phyloP scores from a whole-genome alignment of 2,329 filamentous ascomycete genomes.

The Diplocarpon rosae region DNA sequence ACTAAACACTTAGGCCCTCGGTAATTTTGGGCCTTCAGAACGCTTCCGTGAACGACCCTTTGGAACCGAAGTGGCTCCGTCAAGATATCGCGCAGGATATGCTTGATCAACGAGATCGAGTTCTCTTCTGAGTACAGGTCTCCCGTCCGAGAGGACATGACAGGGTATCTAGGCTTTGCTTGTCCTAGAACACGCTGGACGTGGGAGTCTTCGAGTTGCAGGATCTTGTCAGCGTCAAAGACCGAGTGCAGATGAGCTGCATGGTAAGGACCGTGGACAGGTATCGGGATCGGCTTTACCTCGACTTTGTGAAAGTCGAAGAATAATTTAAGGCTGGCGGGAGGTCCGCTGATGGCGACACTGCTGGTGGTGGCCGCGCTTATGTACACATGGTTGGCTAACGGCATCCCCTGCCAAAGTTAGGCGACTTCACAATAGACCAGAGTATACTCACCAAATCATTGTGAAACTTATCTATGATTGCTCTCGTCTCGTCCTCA shows the following conservation, averaged over 20 bases:
- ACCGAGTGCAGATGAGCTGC: constrained; percentile 40
- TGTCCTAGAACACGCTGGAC: constrained; percentile 32
- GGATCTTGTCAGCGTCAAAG: constrained; percentile 34
- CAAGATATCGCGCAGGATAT: constrained; percentile 35
- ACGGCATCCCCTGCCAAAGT: constrained; percentile 30
- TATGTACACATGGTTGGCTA: constrained; percentile 39
- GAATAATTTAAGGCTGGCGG: constrained; percentile 36
- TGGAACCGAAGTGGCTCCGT: constrained; percentile 38
- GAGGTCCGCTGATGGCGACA: constrained; percentile 44
- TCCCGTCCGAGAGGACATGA: constrained; percentile 38
- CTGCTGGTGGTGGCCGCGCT: constrained; percentile 39
- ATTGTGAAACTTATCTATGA: constrained; percentile 47
- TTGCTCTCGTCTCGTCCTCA: constrained; percentile 38
- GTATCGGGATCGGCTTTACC: constrained; percentile 36
- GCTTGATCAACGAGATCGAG: constrained; percentile 11
- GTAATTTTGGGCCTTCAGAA: constrained; percentile 33
- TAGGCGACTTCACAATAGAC: not conserved
- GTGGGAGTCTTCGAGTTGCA: constrained; percentile 33
- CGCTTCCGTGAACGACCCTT: constrained; percentile 37
- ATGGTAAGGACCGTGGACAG: constrained; percentile 47
- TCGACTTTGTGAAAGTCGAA: constrained; percentile 32
- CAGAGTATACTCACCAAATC: constrained; percentile 33
- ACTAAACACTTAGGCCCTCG: constrained; percentile 33
- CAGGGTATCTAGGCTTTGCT: constrained; percentile 34
- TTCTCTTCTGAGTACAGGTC: constrained; percentile 11